Percentiles rank a stretch among this genome's conserved stretches.
phyloP scores from a whole-genome alignment of 257 asterid species.

The Voacanga thouarsii region DNA sequence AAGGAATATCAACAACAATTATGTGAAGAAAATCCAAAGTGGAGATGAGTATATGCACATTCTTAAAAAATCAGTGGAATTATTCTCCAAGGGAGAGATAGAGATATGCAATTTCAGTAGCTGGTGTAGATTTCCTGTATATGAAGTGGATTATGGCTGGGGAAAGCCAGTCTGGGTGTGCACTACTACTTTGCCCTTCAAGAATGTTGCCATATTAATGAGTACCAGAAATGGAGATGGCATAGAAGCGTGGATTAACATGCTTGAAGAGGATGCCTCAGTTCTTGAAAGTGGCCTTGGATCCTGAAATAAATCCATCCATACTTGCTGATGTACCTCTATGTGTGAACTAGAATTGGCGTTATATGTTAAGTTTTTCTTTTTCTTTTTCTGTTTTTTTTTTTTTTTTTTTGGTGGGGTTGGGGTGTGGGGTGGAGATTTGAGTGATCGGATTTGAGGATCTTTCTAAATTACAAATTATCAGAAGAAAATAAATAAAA shows the following conservation, averaged over 20 bases:
- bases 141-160: slow-evolving; percentile 53
- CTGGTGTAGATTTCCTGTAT: slow-evolving; percentile 48
- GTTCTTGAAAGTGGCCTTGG: not conserved
- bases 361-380: too few species aligned
- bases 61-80: not conserved
- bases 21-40: slow-evolving; percentile 15
- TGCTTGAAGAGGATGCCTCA: slow-evolving; percentile 26
- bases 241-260: slow-evolving; percentile 45
- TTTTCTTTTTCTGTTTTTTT: too few species aligned
- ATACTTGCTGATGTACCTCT: too few species aligned
- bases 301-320: not conserved
- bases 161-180: slow-evolving; percentile 43
- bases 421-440: too few species aligned
- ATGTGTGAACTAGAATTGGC: too few species aligned
- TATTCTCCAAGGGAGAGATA: slow-evolving; percentile 10
- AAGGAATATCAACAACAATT: slow-evolving; percentile 23
- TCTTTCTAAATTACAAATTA: too few species aligned
- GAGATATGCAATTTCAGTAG: slow-evolving; percentile 36
- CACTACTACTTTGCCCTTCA: slow-evolving; percentile 25
- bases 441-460: too few species aligned
- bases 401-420: too few species aligned
- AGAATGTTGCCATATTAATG: slow-evolving; percentile 33
- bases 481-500: too few species aligned
- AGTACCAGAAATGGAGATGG: slow-evolving; percentile 42
- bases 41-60: slow-evolving; percentile 16